Evolutionary conservation across 306 rosid species (phyloP), one percentile per base, ranked within the genome.

Genomic region (Astragalus glycyphyllos): DNA sequence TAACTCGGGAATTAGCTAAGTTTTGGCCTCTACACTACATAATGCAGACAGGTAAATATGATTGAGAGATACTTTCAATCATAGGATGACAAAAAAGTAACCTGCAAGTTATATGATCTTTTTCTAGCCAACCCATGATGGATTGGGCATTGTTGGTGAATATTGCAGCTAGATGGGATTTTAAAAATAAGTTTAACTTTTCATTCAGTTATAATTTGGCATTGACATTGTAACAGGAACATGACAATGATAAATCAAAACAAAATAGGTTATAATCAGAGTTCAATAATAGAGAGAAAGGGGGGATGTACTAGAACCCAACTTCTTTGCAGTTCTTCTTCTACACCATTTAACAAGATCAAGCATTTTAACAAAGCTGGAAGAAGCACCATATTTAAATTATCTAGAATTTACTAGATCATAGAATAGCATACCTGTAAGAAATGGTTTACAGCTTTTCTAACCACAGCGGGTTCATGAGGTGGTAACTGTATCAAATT

Each of bases 401-500:
- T 14, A 69, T 12, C 14, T 44, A 55, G 5, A 72, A 68, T 53
- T 76, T 29, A 4, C 51, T 32, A 29, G 47, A 26, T 54, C 56
- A 65, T 7, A 69, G 65, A 65, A 69, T 64, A 55, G 41, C 9
- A n/a, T 8, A 94, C 99, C 92, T 91, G 99, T 74, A 94, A 83
- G 84, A 94, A 94, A 86, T 94, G 99, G 84, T 94, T 94, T 51
- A 91, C 92, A 34, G 99, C 99, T 76, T 71, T 89, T 79, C 68
- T 73, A 53, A 94, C 96, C 11, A 94, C 99, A 44, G 77, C 41
- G 47, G 99, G 90, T 71, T 94, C 97, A 83, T 91, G 97, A 63
- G 97, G 97, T 16, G 88, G 82, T 56, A 94, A 77, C 98, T 93
- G 84, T 84, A 78, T 73, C 38, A 38, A 72, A 20, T 54, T 41